Evolutionary conservation across 192 early-diverging fungal species (phyloP), one percentile per base, ranked within the genome.

Genomic region (Backusella morwellensis): DNA sequence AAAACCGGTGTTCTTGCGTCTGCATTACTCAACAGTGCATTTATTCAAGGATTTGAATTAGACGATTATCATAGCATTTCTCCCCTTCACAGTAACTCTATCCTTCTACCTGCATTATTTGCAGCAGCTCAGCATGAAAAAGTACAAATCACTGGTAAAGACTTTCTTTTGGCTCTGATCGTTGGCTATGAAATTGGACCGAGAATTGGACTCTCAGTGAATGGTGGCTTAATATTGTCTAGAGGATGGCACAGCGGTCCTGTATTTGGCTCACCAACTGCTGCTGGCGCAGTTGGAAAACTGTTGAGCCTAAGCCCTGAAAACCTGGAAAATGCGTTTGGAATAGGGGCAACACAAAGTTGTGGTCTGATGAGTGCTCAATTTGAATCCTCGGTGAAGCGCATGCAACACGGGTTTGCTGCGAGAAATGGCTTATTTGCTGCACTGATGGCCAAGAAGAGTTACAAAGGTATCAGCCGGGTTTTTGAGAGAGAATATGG

Each of bases 191-290:
- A 78, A 29, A 47, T 78, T 14, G 77, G 77, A 32, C 77, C 77
- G 0, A 38, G 77, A 41, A 59, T 78, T 32, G 77, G 77, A 5
- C 23, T 78, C n/a, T 69, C 77, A 23, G 36, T 78, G 15, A 35
- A 52, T 29, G 77, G 77, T 15, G 77, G 77, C 2, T 29, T 72
- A 26, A 78, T 78, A 21, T 52, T 78, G 1, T 78, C 77, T 11
- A 69, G 77, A 26, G 77, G 77, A 23, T 78, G 77, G 77, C 77
- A 78, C 32, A 73, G 70, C 17, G 77, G 77, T 35, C 26, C 77
- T 35, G 77, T 78, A 5, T 78, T 78, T 72, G 77, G 77, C 8
- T 50, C 70, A 21, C 42, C 77, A 35, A 70, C 77, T 73, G 56
- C 77, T 35, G 77, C 77, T 15, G 77, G 68, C 67, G 70, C 77